Conservation (phyloP, 1,139 yeast species). For the Debaryomyces singareniensis region DNA sequence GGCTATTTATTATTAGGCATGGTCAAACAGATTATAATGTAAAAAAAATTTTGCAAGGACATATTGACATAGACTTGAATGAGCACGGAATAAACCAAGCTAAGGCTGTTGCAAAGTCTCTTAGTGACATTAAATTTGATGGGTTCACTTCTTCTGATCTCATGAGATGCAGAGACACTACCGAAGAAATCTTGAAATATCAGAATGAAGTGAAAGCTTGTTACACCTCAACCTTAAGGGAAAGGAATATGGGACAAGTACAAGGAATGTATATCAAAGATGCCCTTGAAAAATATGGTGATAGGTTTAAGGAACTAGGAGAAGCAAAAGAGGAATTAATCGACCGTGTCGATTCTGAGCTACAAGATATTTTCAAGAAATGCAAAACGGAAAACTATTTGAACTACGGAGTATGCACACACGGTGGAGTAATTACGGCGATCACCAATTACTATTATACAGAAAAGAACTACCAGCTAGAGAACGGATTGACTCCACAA, state of each 20-base stretch:
- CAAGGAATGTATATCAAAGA: constrained; percentile 70
- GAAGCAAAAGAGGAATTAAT: constrained; percentile 46
- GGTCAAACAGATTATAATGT: constrained; percentile 76
- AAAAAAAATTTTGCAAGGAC: constrained; percentile 69
- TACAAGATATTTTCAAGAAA: constrained; percentile 37
- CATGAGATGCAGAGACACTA: constrained; percentile 52
- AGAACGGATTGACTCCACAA: constrained; percentile 26
- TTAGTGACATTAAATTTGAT: constrained; percentile 40
- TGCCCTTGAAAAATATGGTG: constrained; percentile 46
- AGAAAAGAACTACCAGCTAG: constrained; percentile 31
- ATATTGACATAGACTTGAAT: constrained; percentile 55
- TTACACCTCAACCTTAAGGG: constrained; percentile 48
- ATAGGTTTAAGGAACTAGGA: constrained; percentile 39
- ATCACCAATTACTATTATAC: constrained; percentile 42
- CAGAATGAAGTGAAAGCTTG: constrained; percentile 15
- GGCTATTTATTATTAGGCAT: constrained; percentile 65
- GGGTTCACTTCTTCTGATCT: constrained; percentile 55
- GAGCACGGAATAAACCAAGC: constrained; percentile 56
- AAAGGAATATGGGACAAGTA: constrained; percentile 68
- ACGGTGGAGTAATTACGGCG: constrained; percentile 79
- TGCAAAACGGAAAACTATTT: constrained; percentile 25
- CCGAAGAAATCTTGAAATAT: constrained; percentile 27
- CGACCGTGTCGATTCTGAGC: constrained; percentile 43
- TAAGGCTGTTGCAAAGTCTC: constrained; percentile 35
- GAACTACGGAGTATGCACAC: constrained; percentile 65